Evolutionary conservation across 2,329 filamentous ascomycete genomes (phyloP), one percentile per base, ranked within the genome.

Genomic region (Ophiostoma australiae): DNA sequence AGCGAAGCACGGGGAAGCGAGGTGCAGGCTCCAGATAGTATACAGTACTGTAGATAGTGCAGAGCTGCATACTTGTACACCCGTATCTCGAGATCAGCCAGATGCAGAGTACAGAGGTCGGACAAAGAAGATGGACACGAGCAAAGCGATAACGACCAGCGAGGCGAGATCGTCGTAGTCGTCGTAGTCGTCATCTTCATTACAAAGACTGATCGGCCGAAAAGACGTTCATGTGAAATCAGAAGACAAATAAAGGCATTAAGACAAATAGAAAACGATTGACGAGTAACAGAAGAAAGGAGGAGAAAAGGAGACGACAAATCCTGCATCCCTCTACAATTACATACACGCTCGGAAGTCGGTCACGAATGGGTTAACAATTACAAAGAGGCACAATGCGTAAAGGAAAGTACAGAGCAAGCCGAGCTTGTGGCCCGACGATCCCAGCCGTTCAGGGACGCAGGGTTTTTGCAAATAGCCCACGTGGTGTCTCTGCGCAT

Each of bases 371-470:
- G 61, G 7, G 20, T 10, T 39, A n/a, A n/a, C 13, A 15, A 39
- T n/a, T 4, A 66, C 7, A 66, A 39, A 66, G 33, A 66, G 63
- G 33, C 15, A 66, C 33, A 39, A 66, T 17, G 20, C 10, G 33
- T 1, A 65, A 23, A 20, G 23, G 20, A 39, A 37, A 66, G 20
- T 20, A 66, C 15, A 23, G 23, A 27, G 35, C 63, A 65, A 17
- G 4, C 20, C 15, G 17, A 41, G 3, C n/a, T 27, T 48, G 44
- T 48, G 13, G 44, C 17, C 8, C 10, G 52, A 27, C 52, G 52
- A 58, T 58, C 52, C 17, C 52, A 58, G 52, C 52, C 52, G 52
- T 58, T 58, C 52, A 58, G 10, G 52, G 52, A 58, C 27, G 10
- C 44, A 48, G 15, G 44, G 1, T 4, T 31, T 6, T 6, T 17